Evolutionary conservation across 768 basidiomycete genomes (phyloP).

Genomic region (Lentinula detonsa): DNA sequence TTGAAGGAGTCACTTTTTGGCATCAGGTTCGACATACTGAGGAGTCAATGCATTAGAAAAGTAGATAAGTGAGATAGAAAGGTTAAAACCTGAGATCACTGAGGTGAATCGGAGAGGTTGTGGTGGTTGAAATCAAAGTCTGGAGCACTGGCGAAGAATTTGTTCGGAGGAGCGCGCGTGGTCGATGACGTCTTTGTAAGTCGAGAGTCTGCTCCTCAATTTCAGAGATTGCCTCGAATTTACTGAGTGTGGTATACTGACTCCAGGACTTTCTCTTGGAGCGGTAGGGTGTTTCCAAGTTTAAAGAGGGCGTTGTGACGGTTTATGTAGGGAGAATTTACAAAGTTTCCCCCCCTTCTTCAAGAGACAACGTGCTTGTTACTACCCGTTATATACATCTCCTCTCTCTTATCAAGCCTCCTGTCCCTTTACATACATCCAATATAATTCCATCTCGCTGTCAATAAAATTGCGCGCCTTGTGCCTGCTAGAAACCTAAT

Average conservation of each 20-base stretch:
- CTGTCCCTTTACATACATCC: not conserved
- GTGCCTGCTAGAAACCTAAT: not conserved
- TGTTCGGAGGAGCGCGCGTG: slow-evolving; percentile 39
- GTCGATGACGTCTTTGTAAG: slow-evolving; percentile 57
- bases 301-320: slow-evolving; percentile 6
- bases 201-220: slow-evolving; percentile 22
- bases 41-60: slow-evolving; percentile 12
- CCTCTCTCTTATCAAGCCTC: not conserved
- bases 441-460: slow-evolving; percentile 3
- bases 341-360: not conserved
- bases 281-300: not conserved
- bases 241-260: not conserved
- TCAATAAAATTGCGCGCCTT: not conserved
- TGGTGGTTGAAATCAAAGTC: slow-evolving; percentile 41
- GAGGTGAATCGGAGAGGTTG: slow-evolving; percentile 55
- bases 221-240: slow-evolving; percentile 15
- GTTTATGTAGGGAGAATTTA: not conserved
- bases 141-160: slow-evolving; percentile 54
- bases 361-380: not conserved
- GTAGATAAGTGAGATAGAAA: slow-evolving; percentile 9
- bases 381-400: slow-evolving; percentile 5
- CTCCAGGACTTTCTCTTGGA: slow-evolving; percentile 7
- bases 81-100: slow-evolving; percentile 34
- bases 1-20: slow-evolving; percentile 65
- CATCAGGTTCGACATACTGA: slow-evolving; percentile 51